Conservation (phyloP, 192 early-diverging fungal genomes). For the Tieghemiomyces parasiticus region DNA sequence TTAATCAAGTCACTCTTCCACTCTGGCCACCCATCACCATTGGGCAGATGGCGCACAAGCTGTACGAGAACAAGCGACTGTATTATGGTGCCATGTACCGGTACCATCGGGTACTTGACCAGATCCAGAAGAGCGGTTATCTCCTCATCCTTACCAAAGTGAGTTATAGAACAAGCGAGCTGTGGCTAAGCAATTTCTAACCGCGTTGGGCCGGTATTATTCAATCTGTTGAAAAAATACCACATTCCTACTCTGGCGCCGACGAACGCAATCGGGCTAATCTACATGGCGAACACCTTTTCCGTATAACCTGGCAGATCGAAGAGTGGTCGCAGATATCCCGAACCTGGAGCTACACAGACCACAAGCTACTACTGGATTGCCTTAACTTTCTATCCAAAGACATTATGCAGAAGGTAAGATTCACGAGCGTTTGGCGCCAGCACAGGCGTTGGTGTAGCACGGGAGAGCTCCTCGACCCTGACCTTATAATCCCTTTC, state of each 20-base stretch:
- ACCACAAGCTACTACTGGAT: background rate
- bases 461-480: too few species aligned
- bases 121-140: background rate
- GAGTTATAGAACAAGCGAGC: too few species aligned
- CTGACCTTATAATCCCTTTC: too few species aligned
- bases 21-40: background rate
- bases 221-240: too few species aligned
- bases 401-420: background rate
- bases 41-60: background rate
- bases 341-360: background rate
- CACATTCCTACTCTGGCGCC: too few species aligned
- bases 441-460: too few species aligned
- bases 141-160: background rate
- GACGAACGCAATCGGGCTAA: too few species aligned
- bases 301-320: too few species aligned
- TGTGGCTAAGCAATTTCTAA: too few species aligned
- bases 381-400: background rate
- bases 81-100: background rate
- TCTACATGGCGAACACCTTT: too few species aligned
- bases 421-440: too few species aligned
- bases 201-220: too few species aligned
- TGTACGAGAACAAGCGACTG: background rate
- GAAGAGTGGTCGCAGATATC: background rate
- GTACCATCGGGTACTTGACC: background rate
- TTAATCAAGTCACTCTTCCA: background rate